Evolutionary conservation across 2,329 filamentous ascomycete genomes (phyloP).

Genomic region (Diaporthe citriasiana): DNA sequence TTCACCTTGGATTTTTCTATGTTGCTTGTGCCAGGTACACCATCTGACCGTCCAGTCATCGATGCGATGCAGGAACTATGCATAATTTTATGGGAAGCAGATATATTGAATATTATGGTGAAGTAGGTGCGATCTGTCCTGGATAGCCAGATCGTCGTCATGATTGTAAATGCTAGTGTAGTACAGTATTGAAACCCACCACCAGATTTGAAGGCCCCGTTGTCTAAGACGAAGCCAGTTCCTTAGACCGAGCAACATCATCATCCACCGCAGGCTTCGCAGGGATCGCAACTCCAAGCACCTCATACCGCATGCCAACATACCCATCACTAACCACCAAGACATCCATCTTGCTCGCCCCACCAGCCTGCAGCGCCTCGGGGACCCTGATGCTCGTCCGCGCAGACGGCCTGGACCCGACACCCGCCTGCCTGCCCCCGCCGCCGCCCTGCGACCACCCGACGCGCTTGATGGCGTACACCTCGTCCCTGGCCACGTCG

Average conservation of each 20-base stretch:
- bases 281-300: constrained; percentile 66
- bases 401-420: constrained; percentile 64
- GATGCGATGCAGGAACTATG: background rate
- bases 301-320: constrained; percentile 75
- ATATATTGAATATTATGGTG: background rate
- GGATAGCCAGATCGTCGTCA: background rate
- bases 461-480: constrained; percentile 88
- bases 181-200: background rate
- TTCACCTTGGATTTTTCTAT: too few species aligned
- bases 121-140: too few species aligned
- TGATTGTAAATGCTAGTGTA: background rate
- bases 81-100: background rate
- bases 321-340: constrained; percentile 90
- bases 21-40: background rate
- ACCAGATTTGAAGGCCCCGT: too few species aligned
- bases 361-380: constrained; percentile 50
- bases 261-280: constrained; percentile 63
- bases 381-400: constrained; percentile 74
- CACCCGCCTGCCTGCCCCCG: constrained; percentile 49
- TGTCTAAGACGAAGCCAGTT: constrained; percentile 44
- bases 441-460: constrained; percentile 70
- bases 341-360: constrained; percentile 77
- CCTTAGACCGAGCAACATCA: constrained; percentile 61
- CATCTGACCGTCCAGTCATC: background rate
- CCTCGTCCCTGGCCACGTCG: constrained; percentile 76